Base-by-base conservation (phyloP, 306 rosid genomes). In the Cucurbita maxima region DNA sequence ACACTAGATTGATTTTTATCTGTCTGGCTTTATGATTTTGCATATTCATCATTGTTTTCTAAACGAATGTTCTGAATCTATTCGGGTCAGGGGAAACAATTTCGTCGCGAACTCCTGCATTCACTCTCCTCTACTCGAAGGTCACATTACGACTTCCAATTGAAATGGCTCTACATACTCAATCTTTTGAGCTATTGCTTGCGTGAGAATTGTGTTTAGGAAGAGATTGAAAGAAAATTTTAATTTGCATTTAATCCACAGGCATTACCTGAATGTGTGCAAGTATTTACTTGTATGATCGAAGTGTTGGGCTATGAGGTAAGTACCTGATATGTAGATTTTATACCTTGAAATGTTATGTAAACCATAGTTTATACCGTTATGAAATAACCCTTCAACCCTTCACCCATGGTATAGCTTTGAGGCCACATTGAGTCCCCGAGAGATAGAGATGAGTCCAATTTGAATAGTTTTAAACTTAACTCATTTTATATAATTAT, bases 41-140 rank as follows among this genome's bases (percentile, higher is more conserved):
- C 22, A 44, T 15, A 48, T 69, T 69, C 2, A 10, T 19, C 30
- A 48, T 36, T 13, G 18, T 45, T 22, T 48, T 48, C 58, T 48
- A 30, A 50, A 14, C 2, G 16, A 9, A 9, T 50, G 58, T 50
- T 50, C 19, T 50, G 30, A 50, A 30, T 3, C 30, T 15, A 3
- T 30, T 70, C 6, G 19, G 73, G 30, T 51, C 74, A 70, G 74
- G 74, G 59, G 11, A 70, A 51, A 30, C 47, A 9, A 50, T 57
- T 3, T 40, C 16, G 41, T 10, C 2, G 20, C 22, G 0, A 68
- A 48, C 44, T 25, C 59, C n/a, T 14, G 30, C 47, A 45, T 70
- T 70, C 74, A 51, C 1, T 70, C 74, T 25, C 74, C 74, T 30
- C 47, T 70, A 51, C 74, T 68, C 16, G 74, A 25, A 50, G 10